Evolutionary conservation across 2,329 filamentous ascomycete genomes (phyloP), one percentile per base, ranked within the genome.

Genomic region (Pyricularia pennisetigena): DNA sequence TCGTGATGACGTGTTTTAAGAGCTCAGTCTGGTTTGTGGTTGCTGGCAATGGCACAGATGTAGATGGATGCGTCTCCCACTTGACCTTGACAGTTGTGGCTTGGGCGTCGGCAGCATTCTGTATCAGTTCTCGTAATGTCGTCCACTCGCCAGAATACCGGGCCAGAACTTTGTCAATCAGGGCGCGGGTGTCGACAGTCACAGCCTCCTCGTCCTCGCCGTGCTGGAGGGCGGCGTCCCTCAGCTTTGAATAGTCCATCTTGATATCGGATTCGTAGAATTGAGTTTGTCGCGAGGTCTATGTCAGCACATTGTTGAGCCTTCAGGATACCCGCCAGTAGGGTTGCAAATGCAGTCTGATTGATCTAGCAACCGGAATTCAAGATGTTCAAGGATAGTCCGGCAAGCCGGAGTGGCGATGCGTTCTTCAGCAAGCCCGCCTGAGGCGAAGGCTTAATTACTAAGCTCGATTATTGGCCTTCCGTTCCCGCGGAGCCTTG

Each of bases 81-180:
- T 91, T 94, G 76, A 99, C 92, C 64, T 88, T 91, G 72, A 98
- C 94, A 68, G 88, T 94, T 20, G 89, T 91, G 65, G 95, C 95
- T 75, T 94, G 92, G 26, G 95, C 95, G 81, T 99, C 95, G 71
- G 95, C 94, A n/a, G 95, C 95, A 77, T 99, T 99, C 76, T 99
- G 95, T 63, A 99, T 93, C 70, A 99, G 88, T 78, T 99, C 95
- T 82, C 95, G 88, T 23, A 99, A 81, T 9, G 86, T 91, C 6
- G 88, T 93, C 90, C 94, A 97, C 82, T 99, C 96, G 74, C 95
- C 94, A 2, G 94, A 97, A 77, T 99, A 99, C 75, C 95, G 86
- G 10, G 95, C 95, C 66, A 99, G 86, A 12, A 99, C 94, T 79
- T 99, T 99, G 81, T 98, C 96, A 76, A 99, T 99, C 73, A 99